Conservation (phyloP, 352 stramenopile species). For the Globisporangium paddicum region DNA sequence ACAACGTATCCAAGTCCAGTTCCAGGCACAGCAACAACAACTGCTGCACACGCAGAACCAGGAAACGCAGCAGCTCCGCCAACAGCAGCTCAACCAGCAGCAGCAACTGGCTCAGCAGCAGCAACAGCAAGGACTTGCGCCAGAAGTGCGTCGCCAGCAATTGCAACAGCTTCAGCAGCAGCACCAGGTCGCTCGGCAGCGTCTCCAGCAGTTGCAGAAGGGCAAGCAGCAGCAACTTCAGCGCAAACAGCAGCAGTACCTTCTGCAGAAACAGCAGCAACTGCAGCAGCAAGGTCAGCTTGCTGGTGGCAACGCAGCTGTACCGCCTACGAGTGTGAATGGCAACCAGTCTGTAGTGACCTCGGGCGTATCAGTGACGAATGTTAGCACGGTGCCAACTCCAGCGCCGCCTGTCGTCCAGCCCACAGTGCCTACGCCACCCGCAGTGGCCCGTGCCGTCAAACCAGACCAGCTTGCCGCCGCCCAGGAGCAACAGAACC, state of each 20-base stretch:
- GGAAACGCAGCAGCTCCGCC: slow-evolving; percentile 70
- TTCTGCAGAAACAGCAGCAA: slow-evolving; percentile 75
- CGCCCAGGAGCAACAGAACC: slow-evolving; percentile 58
- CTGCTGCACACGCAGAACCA: slow-evolving; percentile 70
- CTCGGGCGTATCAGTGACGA: slow-evolving; percentile 28
- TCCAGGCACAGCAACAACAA: slow-evolving; percentile 72
- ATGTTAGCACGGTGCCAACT: slow-evolving; percentile 34
- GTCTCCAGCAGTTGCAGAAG: slow-evolving; percentile 72
- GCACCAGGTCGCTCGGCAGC: slow-evolving; percentile 56
- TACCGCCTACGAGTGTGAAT: slow-evolving; percentile 28
- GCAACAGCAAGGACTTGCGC: slow-evolving; percentile 53
- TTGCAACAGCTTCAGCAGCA: slow-evolving; percentile 76
- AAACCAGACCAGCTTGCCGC: slow-evolving; percentile 53
- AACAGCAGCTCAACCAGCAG: slow-evolving; percentile 73
- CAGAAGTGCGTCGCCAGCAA: slow-evolving; percentile 59
- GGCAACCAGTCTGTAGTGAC: slow-evolving; percentile 26
- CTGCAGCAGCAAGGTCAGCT: slow-evolving; percentile 45
- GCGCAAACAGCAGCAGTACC: slow-evolving; percentile 74
- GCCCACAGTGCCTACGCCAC: slow-evolving; percentile 18
- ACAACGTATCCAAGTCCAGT: slow-evolving; percentile 79
- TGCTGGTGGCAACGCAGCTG: slow-evolving; percentile 14
- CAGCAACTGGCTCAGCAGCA: slow-evolving; percentile 70
- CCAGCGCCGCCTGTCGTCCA: slow-evolving; percentile 6
- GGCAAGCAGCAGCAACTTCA: slow-evolving; percentile 79
- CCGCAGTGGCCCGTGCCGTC: slow-evolving; percentile 28